Conservation (phyloP, 2,329 filamentous ascomycete genomes). For the Bipolaris bicolor region DNA sequence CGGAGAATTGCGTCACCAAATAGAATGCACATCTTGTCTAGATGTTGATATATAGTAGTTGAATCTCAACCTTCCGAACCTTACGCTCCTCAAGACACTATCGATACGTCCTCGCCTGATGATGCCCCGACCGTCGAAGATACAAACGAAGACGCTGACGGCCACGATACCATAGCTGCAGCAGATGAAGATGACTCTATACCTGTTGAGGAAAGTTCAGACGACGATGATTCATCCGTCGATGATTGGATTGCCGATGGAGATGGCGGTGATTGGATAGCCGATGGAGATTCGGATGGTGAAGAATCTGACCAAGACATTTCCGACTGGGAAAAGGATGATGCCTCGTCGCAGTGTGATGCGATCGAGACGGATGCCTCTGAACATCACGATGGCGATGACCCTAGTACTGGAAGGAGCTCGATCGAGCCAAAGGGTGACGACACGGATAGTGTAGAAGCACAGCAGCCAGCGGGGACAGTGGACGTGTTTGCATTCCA, state of each 20-base stretch:
- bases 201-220: background rate
- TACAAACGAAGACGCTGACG: background rate
- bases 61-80: background rate
- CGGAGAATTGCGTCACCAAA: no score
- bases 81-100: constrained; percentile 1
- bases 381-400: constrained; percentile 7
- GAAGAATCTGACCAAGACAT: background rate
- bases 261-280: background rate
- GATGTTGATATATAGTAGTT: constrained; percentile 7
- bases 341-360: constrained; percentile 3
- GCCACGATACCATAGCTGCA: background rate
- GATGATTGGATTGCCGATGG: background rate
- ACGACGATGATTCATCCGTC: background rate
- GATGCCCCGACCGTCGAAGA: background rate
- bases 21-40: background rate
- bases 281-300: background rate
- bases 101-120: background rate
- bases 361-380: constrained; percentile 13
- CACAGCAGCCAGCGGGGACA: background rate
- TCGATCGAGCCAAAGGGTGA: constrained; percentile 1
- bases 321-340: constrained; percentile 7
- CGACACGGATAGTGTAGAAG: constrained; percentile 1
- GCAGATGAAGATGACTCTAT: background rate
- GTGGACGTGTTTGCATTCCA: background rate
- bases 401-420: background rate